Percentiles rank a stretch among this genome's conserved stretches.
phyloP scores from a whole-genome alignment of 2,329 filamentous ascomycete genomes.

The Phaeosphaeriaceae sp. region DNA sequence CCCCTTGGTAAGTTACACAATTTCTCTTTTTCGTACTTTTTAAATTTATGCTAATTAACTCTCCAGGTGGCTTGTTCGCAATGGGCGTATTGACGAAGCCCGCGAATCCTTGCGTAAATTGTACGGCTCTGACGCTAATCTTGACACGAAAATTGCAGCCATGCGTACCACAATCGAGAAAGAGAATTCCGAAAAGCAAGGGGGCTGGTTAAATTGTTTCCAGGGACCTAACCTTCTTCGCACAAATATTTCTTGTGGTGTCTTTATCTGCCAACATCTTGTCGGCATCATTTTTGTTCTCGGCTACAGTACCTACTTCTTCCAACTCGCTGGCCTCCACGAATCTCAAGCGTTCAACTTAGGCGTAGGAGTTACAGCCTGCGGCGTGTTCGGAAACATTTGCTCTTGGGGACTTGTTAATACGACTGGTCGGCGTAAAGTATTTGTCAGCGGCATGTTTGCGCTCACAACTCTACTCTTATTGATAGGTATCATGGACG shows the following conservation, averaged over 20 bases:
- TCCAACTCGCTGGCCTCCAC: slow-evolving; percentile 50
- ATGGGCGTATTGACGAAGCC: slow-evolving; percentile 23
- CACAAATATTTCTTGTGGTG: slow-evolving; percentile 69
- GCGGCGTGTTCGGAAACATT: slow-evolving; percentile 76
- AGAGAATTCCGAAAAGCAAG: neutral
- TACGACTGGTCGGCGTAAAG: slow-evolving; percentile 72
- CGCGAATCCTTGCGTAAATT: slow-evolving; percentile 69
- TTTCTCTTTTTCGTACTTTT: too few species aligned
- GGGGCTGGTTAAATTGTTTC: slow-evolving; percentile 76
- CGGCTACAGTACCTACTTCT: slow-evolving; percentile 53
- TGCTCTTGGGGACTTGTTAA: slow-evolving; percentile 79
- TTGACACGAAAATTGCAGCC: neutral
- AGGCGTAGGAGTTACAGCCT: slow-evolving; percentile 60
- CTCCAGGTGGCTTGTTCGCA: too few species aligned
- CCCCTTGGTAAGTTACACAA: slow-evolving; percentile 75
- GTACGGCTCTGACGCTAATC: slow-evolving; percentile 56
- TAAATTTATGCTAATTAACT: too few species aligned
- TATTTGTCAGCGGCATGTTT: slow-evolving; percentile 70
- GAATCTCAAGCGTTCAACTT: slow-evolving; percentile 47
- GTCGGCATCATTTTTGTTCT: slow-evolving; percentile 49
- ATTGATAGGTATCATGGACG: slow-evolving; percentile 78
- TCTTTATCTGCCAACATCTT: slow-evolving; percentile 52
- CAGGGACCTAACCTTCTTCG: slow-evolving; percentile 74
- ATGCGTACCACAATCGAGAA: neutral
- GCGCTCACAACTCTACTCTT: slow-evolving; percentile 67